Evolutionary conservation across 2,329 filamentous ascomycete genomes (phyloP).

Genomic region (Fusarium neocosmosporiellum): DNA sequence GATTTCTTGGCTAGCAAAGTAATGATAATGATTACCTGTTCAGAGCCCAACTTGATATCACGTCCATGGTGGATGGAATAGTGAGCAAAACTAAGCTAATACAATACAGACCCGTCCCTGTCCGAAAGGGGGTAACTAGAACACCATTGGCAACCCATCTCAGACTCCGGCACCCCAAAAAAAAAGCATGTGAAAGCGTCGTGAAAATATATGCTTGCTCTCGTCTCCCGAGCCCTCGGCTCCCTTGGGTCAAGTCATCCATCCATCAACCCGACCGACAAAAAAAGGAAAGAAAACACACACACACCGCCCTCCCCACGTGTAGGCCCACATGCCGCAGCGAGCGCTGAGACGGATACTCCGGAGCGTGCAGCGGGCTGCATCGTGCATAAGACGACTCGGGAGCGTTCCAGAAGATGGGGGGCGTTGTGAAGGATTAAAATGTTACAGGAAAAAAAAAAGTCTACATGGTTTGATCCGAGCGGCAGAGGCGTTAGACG

Average conservation of each 20-base stretch:
- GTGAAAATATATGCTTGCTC: neutral
- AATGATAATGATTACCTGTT: neutral
- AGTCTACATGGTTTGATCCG: conserved; percentile 1
- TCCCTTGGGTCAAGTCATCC: neutral
- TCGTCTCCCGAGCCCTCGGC: neutral
- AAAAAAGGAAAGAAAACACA: neutral
- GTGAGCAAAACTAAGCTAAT: neutral
- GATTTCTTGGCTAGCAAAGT: neutral
- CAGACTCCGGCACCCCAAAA: neutral
- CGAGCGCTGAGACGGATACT: conserved; percentile 6
- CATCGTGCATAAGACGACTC: conserved; percentile 3
- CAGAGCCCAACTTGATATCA: neutral
- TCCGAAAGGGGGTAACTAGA: neutral
- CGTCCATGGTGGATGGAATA: neutral
- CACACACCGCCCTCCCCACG: conserved; percentile 16
- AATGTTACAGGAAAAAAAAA: neutral
- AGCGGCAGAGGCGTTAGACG: conserved; percentile 1
- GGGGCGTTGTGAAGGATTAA: neutral
- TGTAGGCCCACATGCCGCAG: conserved; percentile 1
- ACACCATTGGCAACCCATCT: neutral
- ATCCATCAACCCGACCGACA: neutral
- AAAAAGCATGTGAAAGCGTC: neutral
- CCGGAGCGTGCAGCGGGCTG: conserved; percentile 1
- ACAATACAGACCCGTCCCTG: neutral
- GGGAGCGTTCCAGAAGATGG: conserved; percentile 7